Conservation (phyloP, 345 rosid species). For the Citrus sp. region DNA sequence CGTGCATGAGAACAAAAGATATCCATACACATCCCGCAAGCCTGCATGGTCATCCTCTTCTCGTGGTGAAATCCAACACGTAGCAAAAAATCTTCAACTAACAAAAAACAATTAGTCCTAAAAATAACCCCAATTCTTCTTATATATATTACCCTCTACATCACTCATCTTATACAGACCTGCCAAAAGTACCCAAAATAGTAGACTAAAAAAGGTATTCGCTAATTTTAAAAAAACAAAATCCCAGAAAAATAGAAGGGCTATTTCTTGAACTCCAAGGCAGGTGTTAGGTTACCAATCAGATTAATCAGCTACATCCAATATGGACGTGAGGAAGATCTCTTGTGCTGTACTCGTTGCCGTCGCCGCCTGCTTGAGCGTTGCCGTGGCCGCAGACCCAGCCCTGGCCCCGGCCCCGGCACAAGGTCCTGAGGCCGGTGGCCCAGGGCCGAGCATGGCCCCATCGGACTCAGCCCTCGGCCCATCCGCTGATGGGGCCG, state of each 20-base stretch:
- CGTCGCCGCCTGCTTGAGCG: constrained; percentile 57
- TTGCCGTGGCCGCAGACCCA: constrained; percentile 44
- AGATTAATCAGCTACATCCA: neutral
- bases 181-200: constrained; percentile 10
- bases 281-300: neutral
- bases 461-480: constrained; percentile 26
- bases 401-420: constrained; percentile 36
- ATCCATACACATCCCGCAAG: neutral
- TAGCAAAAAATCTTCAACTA: neutral
- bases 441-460: neutral
- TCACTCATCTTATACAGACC: constrained; percentile 20
- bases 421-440: constrained; percentile 18
- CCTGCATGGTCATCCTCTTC: constrained; percentile 5
- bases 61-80: constrained; percentile 11
- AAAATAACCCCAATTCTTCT: constrained; percentile 15
- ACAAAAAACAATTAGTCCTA: neutral
- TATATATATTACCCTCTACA: constrained; percentile 11
- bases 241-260: neutral
- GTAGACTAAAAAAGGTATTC: neutral
- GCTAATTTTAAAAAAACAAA: neutral
- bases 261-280: constrained; percentile 17
- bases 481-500: constrained; percentile 31
- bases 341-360: constrained; percentile 45
- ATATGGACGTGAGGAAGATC: constrained; percentile 77
- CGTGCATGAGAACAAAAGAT: neutral